Conservation (phyloP, 345 rosid genomes). For the Melaleuca quinquenervia region DNA sequence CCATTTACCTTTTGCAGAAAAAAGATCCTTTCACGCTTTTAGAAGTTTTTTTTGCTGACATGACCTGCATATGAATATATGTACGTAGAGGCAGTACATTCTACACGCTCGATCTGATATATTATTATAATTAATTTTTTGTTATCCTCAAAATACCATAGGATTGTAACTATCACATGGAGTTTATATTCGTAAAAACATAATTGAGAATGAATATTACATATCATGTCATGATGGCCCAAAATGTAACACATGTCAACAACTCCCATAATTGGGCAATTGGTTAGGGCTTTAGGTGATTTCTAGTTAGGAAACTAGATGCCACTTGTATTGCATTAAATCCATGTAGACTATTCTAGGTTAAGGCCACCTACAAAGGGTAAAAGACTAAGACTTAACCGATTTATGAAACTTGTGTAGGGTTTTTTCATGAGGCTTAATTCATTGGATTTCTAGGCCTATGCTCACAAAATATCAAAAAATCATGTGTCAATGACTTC, state of each 20-base stretch:
- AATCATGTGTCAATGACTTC: neutral
- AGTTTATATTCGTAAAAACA: neutral
- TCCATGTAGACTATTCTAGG: neutral
- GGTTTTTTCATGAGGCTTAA: neutral
- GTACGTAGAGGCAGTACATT: neutral
- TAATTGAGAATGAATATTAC: neutral
- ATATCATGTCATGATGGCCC: neutral
- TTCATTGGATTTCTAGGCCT: neutral
- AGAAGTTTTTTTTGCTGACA: neutral
- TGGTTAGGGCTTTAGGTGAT: neutral
- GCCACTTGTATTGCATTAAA: neutral
- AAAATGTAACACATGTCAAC: neutral
- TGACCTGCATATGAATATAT: neutral
- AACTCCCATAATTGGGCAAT: fast-evolving
- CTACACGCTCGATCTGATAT: neutral
- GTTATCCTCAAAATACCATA: neutral
- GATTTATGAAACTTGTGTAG: neutral
- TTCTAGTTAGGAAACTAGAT: neutral
- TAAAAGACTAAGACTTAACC: fast-evolving
- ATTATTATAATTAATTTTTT: neutral
- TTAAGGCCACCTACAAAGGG: neutral
- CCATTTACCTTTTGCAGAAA: neutral
- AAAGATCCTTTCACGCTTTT: neutral
- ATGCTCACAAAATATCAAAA: neutral
- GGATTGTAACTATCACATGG: neutral